phyloP scores from a whole-genome alignment of 2,329 filamentous ascomycete genomes.

The Biscogniauxia sp. region DNA sequence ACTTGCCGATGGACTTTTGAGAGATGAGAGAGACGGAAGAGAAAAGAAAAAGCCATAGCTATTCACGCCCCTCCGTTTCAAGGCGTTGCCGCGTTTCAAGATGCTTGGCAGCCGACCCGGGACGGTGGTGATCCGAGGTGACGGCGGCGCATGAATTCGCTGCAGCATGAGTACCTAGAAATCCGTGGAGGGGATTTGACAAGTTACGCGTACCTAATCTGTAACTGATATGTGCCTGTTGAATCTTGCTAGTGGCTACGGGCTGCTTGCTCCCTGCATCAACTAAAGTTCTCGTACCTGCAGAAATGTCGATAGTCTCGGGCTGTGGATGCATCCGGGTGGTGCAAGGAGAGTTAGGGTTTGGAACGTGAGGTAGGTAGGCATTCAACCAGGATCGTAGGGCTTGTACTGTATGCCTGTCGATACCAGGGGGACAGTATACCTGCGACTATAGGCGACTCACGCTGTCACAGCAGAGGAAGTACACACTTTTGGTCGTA shows the following conservation, averaged over 20 bases:
- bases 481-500: neutral
- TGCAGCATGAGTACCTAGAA: neutral
- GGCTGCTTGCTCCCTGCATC: slow-evolving; percentile 1
- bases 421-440: neutral
- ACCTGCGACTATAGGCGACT: no score
- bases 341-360: neutral
- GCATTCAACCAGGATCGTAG: neutral
- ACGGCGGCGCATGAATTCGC: slow-evolving; percentile 12
- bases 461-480: no score
- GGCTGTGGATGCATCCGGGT: neutral
- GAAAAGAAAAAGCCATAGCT: neutral
- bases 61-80: slow-evolving; percentile 25
- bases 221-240: neutral
- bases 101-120: slow-evolving; percentile 23
- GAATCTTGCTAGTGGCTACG: slow-evolving; percentile 1
- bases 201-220: neutral
- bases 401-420: neutral
- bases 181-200: neutral
- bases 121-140: slow-evolving; percentile 23
- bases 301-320: neutral
- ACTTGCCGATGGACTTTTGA: neutral
- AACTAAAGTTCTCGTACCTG: neutral
- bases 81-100: slow-evolving; percentile 26
- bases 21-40: neutral
- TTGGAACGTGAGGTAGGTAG: neutral